Percentiles rank a stretch among this genome's conserved stretches.
These are phyloP conservation scores for Calonectria henricotiae DNA, from an alignment of 2,329 filamentous ascomycete species.

Conservation along the genomic window DNA sequence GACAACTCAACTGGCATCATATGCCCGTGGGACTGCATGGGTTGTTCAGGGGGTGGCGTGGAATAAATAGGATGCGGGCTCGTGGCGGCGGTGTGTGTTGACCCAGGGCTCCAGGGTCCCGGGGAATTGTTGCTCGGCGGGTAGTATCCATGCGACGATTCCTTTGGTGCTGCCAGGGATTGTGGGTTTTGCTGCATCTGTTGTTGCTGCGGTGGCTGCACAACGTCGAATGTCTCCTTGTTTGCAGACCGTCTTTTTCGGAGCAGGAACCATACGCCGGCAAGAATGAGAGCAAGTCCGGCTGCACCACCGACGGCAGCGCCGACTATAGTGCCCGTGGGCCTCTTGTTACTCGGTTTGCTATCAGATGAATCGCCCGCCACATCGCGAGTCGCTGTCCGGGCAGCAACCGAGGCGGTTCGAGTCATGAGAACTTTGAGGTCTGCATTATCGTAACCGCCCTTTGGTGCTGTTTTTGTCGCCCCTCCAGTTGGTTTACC, in stretches of 20 bases:
- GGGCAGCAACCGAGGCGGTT: conserved; percentile 60
- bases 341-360: conserved; percentile 35
- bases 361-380: conserved; percentile 27
- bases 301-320: conserved; percentile 61
- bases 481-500: conserved; percentile 69
- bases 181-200: conserved; percentile 24
- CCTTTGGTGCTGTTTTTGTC: conserved; percentile 65
- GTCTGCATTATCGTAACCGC: conserved; percentile 68
- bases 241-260: conserved; percentile 44
- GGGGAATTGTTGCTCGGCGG: conserved; percentile 45
- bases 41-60: conserved; percentile 22
- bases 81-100: conserved; percentile 44
- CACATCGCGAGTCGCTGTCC: conserved; percentile 68
- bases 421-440: conserved; percentile 68
- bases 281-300: conserved; percentile 51
- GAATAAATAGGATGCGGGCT: conserved; percentile 43
- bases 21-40: neutral
- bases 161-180: conserved; percentile 35
- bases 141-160: conserved; percentile 47
- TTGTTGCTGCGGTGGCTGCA: conserved; percentile 33
- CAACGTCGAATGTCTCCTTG: neutral
- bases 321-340: conserved; percentile 63
- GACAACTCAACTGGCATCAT: neutral
- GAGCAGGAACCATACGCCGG: conserved; percentile 55
- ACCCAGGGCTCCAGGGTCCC: conserved; percentile 52